These are phyloP conservation scores for Steccherinum ochraceum DNA, from an alignment of 768 basidiomycete genomes.

Conservation along the genomic window DNA sequence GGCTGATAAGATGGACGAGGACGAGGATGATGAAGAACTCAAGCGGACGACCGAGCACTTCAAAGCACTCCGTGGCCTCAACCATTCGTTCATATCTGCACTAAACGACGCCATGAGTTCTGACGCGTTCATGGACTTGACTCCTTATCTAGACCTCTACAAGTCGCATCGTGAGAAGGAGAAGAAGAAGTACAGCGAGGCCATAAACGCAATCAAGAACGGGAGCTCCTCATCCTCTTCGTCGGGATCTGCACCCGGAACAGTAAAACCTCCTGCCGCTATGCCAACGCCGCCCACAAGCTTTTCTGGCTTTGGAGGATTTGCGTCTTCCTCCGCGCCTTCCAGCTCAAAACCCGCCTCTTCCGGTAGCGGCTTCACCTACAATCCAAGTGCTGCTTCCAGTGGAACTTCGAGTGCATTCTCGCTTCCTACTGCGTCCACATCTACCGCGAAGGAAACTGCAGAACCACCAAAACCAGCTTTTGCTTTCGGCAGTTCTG, in stretches of 20 bases:
- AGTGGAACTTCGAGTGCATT: neutral
- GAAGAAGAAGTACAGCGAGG: neutral
- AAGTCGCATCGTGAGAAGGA: constrained; percentile 36
- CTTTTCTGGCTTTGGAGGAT: constrained; percentile 28
- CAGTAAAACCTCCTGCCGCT: constrained; percentile 5
- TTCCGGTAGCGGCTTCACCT: constrained; percentile 4
- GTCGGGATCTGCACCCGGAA: constrained; percentile 1
- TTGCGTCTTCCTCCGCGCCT: constrained; percentile 17
- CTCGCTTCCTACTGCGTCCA: constrained; percentile 2
- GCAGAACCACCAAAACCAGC: constrained; percentile 21
- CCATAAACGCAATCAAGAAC: neutral
- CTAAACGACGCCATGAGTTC: constrained; percentile 52
- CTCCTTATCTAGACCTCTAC: constrained; percentile 52
- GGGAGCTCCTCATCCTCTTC: neutral
- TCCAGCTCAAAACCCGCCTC: constrained; percentile 13
- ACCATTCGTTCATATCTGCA: constrained; percentile 56
- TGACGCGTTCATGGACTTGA: constrained; percentile 67
- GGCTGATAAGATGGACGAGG: constrained; percentile 1
- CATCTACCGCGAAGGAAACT: neutral
- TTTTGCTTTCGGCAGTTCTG: constrained; percentile 22
- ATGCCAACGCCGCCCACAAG: constrained; percentile 34
- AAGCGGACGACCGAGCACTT: constrained; percentile 48
- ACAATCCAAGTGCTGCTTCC: neutral
- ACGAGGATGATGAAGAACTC: constrained; percentile 22
- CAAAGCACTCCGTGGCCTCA: constrained; percentile 67